Base-by-base conservation (phyloP, 192 early-diverging fungal species). In the Gaertneriomyces semiglobifer region DNA sequence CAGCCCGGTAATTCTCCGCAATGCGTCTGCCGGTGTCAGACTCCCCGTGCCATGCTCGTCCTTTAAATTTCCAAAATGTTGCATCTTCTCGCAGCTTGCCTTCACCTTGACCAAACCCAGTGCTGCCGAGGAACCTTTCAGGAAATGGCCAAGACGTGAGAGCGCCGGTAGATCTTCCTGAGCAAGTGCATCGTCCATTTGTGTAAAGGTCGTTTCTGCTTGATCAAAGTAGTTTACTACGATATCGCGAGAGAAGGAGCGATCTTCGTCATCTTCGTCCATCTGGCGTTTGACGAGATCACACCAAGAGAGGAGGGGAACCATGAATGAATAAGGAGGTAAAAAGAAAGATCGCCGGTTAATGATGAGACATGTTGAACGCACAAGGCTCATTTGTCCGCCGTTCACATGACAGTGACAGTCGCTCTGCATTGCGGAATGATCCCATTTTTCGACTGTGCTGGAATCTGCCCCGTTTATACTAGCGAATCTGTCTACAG, bases 101-200 rank as follows among this genome's bases (percentile, higher is more conserved):
- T 86, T 87, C 18, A 97, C 88, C 68, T 87, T 89, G 48, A 75
- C 84, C 18, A 94, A 68, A 16, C 94, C 94, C 41, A 97, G 77
- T 0, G 90, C 87, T 6, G 92, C 92, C 1, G 93, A 94, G 58
- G 88, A 90, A 14, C 94, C 94, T 63, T 97, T 97, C 45, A 95
- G 72, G 70, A 93, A 97, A 63, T 97, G 94, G 5, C 94, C 94
- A 25, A 93, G 74, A 40, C 85, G 76, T 11, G 90, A 92, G 3
- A 95, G 81, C 53, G 84, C 81, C 4, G 66, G 56, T 5, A 95
- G 77, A 66, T 95, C 84, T 43, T 86, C 79, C 52, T 57, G 18
- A 38, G 12, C n/a, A 57, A 89, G 69, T 69, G 87, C 86, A 18
- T 54, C 60, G 57, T 92, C 84, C 84, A 96, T 92, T 11, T 86